Base-by-base conservation (phyloP, 495 filamentous ascomycete species). In the Glarea lozoyensis region DNA sequence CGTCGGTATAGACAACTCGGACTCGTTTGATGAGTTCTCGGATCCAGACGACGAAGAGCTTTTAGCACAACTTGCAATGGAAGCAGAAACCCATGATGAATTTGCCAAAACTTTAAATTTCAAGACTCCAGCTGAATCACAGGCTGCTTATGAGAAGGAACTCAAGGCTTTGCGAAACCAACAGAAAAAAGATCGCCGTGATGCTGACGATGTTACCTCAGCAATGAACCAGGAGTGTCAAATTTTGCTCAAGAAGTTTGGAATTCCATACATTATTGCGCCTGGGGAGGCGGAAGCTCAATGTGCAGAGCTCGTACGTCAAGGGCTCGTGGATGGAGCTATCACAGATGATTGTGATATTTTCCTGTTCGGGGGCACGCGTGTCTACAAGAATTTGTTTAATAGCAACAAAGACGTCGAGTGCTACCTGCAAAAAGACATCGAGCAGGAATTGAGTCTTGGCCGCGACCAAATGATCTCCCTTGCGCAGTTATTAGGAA, bases 361-460 rank as follows among this genome's bases (percentile, higher is more conserved):
- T n/a, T 97, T 98, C 57, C 76, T 98, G 10, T 98, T 98, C 55
- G 92, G 92, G 30, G 92, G 92, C 22, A 97, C 88, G 0, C 73
- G 92, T 12, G 82, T 98, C 13, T 98, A 97, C 69, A 96, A 97
- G 49, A 96, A 98, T 67, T 93, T 97, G 88, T 98, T 98, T 73
- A 97, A 94, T 60, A 82, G 84, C 54, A 85, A 88, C 62, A 97
- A 97, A 53, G 93, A 82, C 53, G 92, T 98, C 31, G 93, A 98
- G 64, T 97, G 92, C 62, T 98, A 96, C 53, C 76, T 98, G 19
- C 64, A 79, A n/a, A 67, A 68, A 2, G 90, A 97, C 53, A 70
- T 98, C 1, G 87, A 94, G 55, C 82, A 86, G 49, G 92, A 98
- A 47, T 81, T 94, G 39, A 83, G 81, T 2, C 79, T 98, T 1